Conservation (phyloP, 2,329 filamentous ascomycete species). For the Venturia aucupariae region DNA sequence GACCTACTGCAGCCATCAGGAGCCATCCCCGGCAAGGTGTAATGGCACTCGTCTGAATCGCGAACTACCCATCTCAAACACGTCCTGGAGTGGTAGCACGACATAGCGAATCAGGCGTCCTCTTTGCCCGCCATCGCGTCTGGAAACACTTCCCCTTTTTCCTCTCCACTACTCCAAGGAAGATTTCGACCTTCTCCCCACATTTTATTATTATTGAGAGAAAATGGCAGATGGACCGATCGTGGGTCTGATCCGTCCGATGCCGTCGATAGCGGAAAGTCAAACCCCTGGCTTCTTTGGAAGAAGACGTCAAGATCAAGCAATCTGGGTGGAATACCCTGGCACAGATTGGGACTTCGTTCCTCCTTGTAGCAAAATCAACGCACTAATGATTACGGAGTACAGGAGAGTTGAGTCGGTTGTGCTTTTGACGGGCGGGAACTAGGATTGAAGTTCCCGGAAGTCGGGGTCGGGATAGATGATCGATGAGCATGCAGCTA, state of each 20-base stretch:
- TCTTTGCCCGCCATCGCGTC: not conserved
- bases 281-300: not conserved
- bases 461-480: not conserved
- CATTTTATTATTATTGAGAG: not conserved
- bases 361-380: not conserved
- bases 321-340: not conserved
- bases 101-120: not conserved
- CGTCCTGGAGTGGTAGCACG: not conserved
- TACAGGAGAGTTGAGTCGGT: too few species aligned
- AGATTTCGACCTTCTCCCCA: not conserved
- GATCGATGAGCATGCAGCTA: not conserved
- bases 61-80: not conserved
- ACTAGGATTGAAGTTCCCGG: not conserved
- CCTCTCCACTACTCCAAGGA: not conserved
- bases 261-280: not conserved
- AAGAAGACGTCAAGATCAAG: not conserved
- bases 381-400: too few species aligned
- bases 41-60: not conserved
- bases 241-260: not conserved
- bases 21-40: not conserved
- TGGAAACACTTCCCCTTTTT: not conserved
- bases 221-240: not conserved
- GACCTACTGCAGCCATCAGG: not conserved
- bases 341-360: not conserved
- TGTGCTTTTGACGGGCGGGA: not conserved